Evolutionary conservation across 768 basidiomycete genomes (phyloP), one percentile per base, ranked within the genome.

Genomic region (Termitomyces heimii): DNA sequence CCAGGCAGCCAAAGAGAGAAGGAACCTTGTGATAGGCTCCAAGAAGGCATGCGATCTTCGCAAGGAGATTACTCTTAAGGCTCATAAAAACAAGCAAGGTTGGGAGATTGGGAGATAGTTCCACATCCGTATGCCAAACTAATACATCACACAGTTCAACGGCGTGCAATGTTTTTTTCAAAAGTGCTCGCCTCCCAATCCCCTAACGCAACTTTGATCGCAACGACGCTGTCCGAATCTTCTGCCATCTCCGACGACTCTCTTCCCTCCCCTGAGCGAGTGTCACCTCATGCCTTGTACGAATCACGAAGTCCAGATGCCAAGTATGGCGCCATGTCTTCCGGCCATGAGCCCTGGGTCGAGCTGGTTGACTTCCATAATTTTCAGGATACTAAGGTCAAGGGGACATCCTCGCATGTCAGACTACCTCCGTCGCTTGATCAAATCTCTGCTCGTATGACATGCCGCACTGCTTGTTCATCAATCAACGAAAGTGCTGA

Each of bases 51-150:
- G 74, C 22, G 82, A 88, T 71, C 77, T 92, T 51, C 83, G 86
- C 62, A 89, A 84, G 71, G 86, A 91, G 71, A 82, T 89, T 50
- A 85, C 86, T 12, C 70, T 87, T 56, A 89, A 85, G 70, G 80
- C 78, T 51, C 88, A 90, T 71, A 82, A 77, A 73, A 82, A 78
- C 66, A 89, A 86, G 74, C 86, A 89, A 71, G 74, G 91, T 92
- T 68, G 63, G 81, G 76, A 28, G 8, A 31, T 92, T 68, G 63
- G 81, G 76, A 28, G 8, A 31, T 16, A 35, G 22, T 28, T 32
- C 13, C 10, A 28, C 22, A 8, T n/a, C 22, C 26, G 12, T 26
- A 29, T 28, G 20, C 12, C 28, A 54, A 22, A 52, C 55, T 55
- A 43, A 64, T n/a, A n/a, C 28, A 51, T 53, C 34, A 20, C 32